A percentile compares a stretch with the other conserved stretches of the same genome.
phyloP scores from a whole-genome alignment of 148 eudicot genomes.

The Rhododendron williamsianum region DNA sequence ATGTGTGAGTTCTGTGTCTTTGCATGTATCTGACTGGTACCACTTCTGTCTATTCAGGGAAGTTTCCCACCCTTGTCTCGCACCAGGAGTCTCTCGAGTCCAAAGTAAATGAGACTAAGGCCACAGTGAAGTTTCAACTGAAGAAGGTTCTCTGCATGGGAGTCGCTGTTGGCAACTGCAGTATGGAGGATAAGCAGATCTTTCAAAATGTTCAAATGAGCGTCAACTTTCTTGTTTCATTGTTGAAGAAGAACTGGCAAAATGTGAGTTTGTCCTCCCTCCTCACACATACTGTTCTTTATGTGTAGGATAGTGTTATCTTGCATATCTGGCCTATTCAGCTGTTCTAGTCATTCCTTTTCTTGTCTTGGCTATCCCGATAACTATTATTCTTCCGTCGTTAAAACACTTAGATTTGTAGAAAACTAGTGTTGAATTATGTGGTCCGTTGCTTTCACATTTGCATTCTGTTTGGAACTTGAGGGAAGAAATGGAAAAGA shows the following conservation, averaged over 20 bases:
- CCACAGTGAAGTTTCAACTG: conserved; percentile 65
- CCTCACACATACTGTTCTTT: not conserved
- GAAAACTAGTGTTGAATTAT: not conserved
- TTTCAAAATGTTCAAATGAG: conserved; percentile 78
- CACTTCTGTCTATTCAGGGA: conserved; percentile 32
- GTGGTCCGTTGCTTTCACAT: not conserved
- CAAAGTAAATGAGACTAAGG: conserved; percentile 60
- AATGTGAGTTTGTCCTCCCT: conserved; percentile 36
- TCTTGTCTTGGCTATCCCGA: not conserved
- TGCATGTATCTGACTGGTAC: conserved; percentile 7
- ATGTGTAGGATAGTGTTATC: not conserved
- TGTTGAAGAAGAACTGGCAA: conserved; percentile 81
- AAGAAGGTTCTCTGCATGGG: conserved; percentile 85
- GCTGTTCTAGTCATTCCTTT: not conserved
- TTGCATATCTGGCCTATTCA: not conserved
- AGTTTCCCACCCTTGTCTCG: conserved; percentile 63
- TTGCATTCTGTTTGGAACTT: not conserved
- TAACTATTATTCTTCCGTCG: too few species aligned
- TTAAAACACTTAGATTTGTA: not conserved
- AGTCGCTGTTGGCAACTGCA: conserved; percentile 64
- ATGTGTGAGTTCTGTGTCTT: not conserved
- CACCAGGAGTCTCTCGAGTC: conserved; percentile 65
- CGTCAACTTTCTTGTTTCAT: conserved; percentile 65
- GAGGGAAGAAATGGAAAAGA: not conserved
- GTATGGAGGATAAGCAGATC: conserved; percentile 72